phyloP scores from a whole-genome alignment of 371 early-diverging fungal species.

The Mucor circinelloides region DNA sequence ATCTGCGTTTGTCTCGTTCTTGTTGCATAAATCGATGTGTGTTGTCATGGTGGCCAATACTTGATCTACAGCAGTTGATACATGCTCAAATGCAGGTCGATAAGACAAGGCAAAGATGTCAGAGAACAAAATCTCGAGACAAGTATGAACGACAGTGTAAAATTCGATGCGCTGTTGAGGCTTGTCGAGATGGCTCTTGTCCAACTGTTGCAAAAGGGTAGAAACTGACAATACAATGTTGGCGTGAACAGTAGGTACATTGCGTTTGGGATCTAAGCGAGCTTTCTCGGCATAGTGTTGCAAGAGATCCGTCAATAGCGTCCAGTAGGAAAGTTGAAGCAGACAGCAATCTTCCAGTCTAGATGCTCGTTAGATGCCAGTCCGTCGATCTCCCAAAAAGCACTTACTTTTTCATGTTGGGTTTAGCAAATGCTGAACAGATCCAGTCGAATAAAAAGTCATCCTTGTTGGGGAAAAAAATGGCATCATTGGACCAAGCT shows the following conservation, averaged over 20 bases:
- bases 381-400: background rate
- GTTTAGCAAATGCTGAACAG: constrained; percentile 38
- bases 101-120: constrained; percentile 30
- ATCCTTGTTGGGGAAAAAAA: constrained; percentile 53
- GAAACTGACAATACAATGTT: constrained; percentile 26
- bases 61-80: constrained; percentile 32
- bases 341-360: constrained; percentile 34
- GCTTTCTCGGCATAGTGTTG: constrained; percentile 29
- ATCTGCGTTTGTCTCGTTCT: background rate
- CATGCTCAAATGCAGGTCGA: constrained; percentile 45
- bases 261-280: constrained; percentile 9
- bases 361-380: background rate
- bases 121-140: constrained; percentile 29
- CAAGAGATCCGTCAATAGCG: constrained; percentile 28
- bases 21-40: constrained; percentile 13
- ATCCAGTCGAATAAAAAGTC: constrained; percentile 54
- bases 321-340: constrained; percentile 41
- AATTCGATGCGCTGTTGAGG: constrained; percentile 7
- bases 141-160: constrained; percentile 6
- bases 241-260: constrained; percentile 34
- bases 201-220: constrained; percentile 26
- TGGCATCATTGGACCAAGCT: constrained; percentile 39
- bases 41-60: constrained; percentile 13
- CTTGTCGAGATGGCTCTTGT: constrained; percentile 7
- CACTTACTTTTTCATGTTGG: constrained; percentile 46